phyloP scores from a whole-genome alignment of 768 basidiomycete species.

The Amyloporia xantha region DNA sequence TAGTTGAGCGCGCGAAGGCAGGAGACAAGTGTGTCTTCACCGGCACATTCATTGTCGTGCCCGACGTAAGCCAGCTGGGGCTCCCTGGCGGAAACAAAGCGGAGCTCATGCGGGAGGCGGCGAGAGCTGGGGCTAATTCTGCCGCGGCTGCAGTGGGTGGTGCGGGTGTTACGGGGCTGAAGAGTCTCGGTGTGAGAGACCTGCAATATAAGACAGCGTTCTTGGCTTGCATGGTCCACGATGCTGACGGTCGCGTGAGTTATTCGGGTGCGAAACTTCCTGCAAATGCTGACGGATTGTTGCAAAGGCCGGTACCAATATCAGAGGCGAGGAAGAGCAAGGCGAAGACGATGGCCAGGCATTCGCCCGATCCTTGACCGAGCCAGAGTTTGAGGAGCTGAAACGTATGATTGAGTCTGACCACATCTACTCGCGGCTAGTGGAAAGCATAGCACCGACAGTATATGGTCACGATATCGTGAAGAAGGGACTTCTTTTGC shows the following conservation, averaged over 20 bases:
- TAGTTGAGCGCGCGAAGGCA: slow-evolving; percentile 98
- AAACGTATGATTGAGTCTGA: slow-evolving; percentile 91
- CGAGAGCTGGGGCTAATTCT: slow-evolving; percentile 51
- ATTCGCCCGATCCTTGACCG: slow-evolving; percentile 84
- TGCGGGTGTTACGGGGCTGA: slow-evolving; percentile 88
- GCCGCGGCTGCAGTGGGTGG: slow-evolving; percentile 61
- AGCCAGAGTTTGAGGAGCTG: slow-evolving; percentile 93
- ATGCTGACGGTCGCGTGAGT: slow-evolving; percentile 81
- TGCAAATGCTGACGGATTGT: not conserved
- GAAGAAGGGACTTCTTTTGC: slow-evolving; percentile 93
- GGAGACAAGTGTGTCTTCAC: slow-evolving; percentile 99
- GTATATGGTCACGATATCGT: slow-evolving; percentile 99
- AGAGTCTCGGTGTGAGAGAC: slow-evolving; percentile 91
- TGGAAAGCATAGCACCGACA: slow-evolving; percentile 93
- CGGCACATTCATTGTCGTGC: slow-evolving; percentile 96
- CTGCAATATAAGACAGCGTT: slow-evolving; percentile 98
- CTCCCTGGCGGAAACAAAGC: slow-evolving; percentile 91
- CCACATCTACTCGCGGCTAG: slow-evolving; percentile 90
- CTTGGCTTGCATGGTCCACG: slow-evolving; percentile 94
- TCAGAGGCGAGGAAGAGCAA: slow-evolving; percentile 82
- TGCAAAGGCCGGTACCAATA: slow-evolving; percentile 70
- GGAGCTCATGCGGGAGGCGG: slow-evolving; percentile 83
- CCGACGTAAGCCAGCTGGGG: slow-evolving; percentile 94
- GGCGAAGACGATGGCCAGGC: slow-evolving; percentile 74
- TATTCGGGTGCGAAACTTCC: not conserved